Evolutionary conservation across 495 filamentous ascomycete genomes (phyloP).

Genomic region (Podospora anserina): DNA sequence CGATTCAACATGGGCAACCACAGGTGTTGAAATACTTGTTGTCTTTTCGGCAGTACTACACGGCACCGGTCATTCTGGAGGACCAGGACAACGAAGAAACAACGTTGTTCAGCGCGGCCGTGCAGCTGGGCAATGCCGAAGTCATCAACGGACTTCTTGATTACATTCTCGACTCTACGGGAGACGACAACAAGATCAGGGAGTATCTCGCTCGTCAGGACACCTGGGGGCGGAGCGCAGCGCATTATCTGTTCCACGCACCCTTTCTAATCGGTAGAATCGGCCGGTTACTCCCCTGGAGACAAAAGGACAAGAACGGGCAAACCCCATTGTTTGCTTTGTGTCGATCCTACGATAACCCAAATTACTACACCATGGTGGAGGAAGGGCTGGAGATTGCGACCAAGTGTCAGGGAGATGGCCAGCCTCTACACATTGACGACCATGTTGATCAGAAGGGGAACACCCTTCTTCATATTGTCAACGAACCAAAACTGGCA

Average conservation of each 20-base stretch:
- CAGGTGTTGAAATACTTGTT: constrained; percentile 75
- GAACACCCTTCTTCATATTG: constrained; percentile 90
- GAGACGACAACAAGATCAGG: constrained; percentile 44
- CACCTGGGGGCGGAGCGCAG: constrained; percentile 78
- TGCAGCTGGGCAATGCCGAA: constrained; percentile 76
- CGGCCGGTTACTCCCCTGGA: constrained; percentile 79
- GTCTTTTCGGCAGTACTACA: constrained; percentile 68
- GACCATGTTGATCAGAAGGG: constrained; percentile 90
- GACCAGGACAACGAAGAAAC: constrained; percentile 87
- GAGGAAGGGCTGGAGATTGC: constrained; percentile 72
- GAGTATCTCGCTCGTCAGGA: constrained; percentile 75
- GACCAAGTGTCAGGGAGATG: constrained; percentile 69
- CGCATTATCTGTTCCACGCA: constrained; percentile 94
- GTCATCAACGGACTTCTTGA: constrained; percentile 73
- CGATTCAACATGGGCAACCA: constrained; percentile 70
- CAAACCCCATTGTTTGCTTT: constrained; percentile 95
- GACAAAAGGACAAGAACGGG: constrained; percentile 87
- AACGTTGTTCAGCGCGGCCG: constrained; percentile 87
- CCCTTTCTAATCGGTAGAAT: constrained; percentile 73
- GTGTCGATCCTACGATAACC: constrained; percentile 92
- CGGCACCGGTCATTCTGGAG: constrained; percentile 63
- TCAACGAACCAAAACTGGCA: constrained; percentile 78
- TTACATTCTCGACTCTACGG: constrained; percentile 44
- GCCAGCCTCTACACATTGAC: constrained; percentile 78
- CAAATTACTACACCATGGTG: constrained; percentile 82